A percentile compares a stretch with the other conserved stretches of the same genome.
Evolutionary conservation across 306 rosid species (phyloP).

Genomic region (Astragalus glycyphyllos): DNA sequence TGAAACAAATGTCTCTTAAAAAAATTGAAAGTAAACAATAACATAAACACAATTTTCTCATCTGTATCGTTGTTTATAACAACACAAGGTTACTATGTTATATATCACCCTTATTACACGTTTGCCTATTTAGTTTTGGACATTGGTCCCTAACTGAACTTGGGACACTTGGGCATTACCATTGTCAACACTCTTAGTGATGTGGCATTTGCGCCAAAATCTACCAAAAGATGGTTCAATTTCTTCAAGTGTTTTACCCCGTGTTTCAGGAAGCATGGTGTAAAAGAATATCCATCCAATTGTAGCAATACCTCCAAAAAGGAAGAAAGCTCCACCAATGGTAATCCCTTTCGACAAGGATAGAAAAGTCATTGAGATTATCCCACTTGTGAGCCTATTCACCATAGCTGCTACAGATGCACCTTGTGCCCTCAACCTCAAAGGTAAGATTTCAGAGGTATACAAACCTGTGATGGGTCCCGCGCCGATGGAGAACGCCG

Average conservation of each 20-base stretch:
- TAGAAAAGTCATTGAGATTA: conserved; percentile 72
- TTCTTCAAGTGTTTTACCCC: conserved; percentile 73
- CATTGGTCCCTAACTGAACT: conserved; percentile 46
- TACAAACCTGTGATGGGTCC: conserved; percentile 89
- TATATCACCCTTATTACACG: neutral
- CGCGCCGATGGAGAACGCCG: conserved; percentile 74
- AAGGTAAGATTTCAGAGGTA: conserved; percentile 73
- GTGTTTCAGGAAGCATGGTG: conserved; percentile 72
- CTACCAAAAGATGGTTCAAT: conserved; percentile 79
- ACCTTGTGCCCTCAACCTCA: conserved; percentile 83
- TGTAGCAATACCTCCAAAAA: conserved; percentile 52
- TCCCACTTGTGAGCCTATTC: conserved; percentile 64
- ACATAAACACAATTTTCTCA: too few species aligned
- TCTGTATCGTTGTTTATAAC: too few species aligned
- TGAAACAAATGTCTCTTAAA: too few species aligned
- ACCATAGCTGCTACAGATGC: conserved; percentile 62
- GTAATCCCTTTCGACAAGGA: conserved; percentile 61
- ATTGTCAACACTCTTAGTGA: neutral
- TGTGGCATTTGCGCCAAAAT: conserved; percentile 33
- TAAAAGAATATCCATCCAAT: conserved; percentile 66
- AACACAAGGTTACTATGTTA: neutral
- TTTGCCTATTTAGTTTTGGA: conserved; percentile 6
- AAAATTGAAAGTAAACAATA: too few species aligned
- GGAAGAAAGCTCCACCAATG: conserved; percentile 77
- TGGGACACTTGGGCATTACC: conserved; percentile 34